Base-by-base conservation (phyloP, 1,284 basidiomycete genomes). In the Xerocomus amazonicus region DNA sequence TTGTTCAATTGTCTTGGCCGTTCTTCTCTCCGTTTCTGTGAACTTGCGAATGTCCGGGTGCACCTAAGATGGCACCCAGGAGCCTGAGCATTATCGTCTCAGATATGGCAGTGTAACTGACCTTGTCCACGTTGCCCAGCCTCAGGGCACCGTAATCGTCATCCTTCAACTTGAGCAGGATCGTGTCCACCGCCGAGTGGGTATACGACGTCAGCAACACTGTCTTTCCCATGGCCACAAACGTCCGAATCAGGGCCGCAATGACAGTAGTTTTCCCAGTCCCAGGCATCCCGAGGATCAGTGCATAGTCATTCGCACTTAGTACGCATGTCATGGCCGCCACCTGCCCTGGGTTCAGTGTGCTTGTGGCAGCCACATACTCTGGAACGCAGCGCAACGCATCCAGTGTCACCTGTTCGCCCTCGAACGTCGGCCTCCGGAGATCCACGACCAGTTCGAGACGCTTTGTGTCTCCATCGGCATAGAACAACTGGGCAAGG, bases 241-340 rank as follows among this genome's bases (percentile, higher is more conserved):
- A 72, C 23, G 80, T 77, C 58, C 81, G 80, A 63, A 99, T 94
- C 37, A 97, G 79, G 36, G 92, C 86, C 0, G 91, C 91, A 48
- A 98, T 89, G 4, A 96, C 90, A 0, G 94, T 97, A 32, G 96
- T 97, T 72, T 99, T 99, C 9, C 96, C 96, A 3, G 97, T 98
- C 0, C 96, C 96, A 2, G 96, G 96, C 97, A 99, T 98, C 23
- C 96, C 97, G 6, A 98, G 76, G 29, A 99, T 80, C 40, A 98
- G 72, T 1, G 94, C 86, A 65, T 97, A 99, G 67, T 99, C 95
- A 53, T 83, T 73, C 0, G 96, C 91, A 3, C 76, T 73, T 14
- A 98, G 69, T 3, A 89, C 90, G 54, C 83, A 87, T 28, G 71
- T 67, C 63, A 97, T 78, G 0, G 94, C 95, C 3, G 67, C 67